Base-by-base conservation (phyloP, 257 asterid species). In the Solanum acaule region DNA sequence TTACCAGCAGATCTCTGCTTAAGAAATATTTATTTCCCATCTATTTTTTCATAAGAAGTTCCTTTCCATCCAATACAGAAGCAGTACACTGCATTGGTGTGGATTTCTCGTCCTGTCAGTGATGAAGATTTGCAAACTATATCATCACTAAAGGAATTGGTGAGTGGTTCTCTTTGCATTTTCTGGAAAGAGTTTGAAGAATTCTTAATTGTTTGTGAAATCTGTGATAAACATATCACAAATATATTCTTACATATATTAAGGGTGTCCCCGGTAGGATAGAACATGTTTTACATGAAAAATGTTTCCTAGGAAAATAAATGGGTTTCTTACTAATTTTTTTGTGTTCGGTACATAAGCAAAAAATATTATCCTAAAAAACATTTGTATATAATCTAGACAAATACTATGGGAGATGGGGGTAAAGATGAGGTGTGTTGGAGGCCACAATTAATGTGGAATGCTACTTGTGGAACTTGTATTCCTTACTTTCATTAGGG, bases 31-130 rank as follows among this genome's bases (percentile, higher is more conserved):
- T 70, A 49, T 88, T 65, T 46, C 31, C 77, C 77, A 88, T 46
- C 10, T 59, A 56, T 29, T 3, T 86, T 86, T 71, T 70, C 23
- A 59, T 42, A 20, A 52, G 85, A 46, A 29, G 10, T 37, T 71
- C 81, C 52, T 10, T 84, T 86, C 68, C 83, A 35, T 77, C 71
- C 84, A 71, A 20, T 86, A 92, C 98, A 97, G 98, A 97, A 97
- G 92, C 98, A 97, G 87, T 97, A 97, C 87, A 91, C 94, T 85
- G 99, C 98, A 84, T 90, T 97, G 46, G 99, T 96, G 87, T 97
- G 98, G 99, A 94, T 93, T 88, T 93, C 98, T 84, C 98, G 95
- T 86, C 95, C 96, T 49, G 88, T 97, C 25, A 84, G 87, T 31
- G 87, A 93, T 89, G 93, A 90, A 2, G 98, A 95, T 92, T 81